Conservation (phyloP, 306 rosid species). For the Carpinus fangiana region DNA sequence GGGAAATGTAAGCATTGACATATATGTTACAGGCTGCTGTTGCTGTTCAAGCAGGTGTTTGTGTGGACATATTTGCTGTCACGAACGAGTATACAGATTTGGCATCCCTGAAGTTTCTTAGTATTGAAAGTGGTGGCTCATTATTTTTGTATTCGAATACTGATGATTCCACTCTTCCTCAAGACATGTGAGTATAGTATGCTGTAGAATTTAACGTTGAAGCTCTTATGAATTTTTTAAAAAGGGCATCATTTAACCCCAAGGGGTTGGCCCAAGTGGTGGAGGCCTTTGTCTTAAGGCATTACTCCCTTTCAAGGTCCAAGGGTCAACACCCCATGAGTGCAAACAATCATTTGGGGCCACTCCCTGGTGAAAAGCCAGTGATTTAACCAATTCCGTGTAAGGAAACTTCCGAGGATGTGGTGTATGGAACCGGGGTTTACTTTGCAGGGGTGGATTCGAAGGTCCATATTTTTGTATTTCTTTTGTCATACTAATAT, state of each 20-base stretch:
- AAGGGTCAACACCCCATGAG: no score
- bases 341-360: no score
- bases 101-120: conserved; percentile 88
- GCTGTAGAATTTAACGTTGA: conserved; percentile 1
- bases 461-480: background rate
- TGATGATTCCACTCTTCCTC: conserved; percentile 95
- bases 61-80: conserved; percentile 95
- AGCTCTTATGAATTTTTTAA: background rate
- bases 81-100: conserved; percentile 95
- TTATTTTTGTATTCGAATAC: conserved; percentile 75
- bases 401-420: no score
- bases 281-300: no score
- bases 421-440: no score
- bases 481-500: conserved; percentile 8
- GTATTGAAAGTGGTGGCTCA: conserved; percentile 94
- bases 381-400: no score
- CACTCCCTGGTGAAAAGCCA: no score
- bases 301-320: no score
- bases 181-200: conserved; percentile 77
- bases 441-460: no score
- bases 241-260: background rate
- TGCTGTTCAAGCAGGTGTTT: conserved; percentile 98
- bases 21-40: conserved; percentile 79
- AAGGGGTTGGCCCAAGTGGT: no score
- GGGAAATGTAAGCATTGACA: conserved; percentile 39